A percentile compares a stretch with the other conserved stretches of the same genome.
Conservation (phyloP, 1,284 basidiomycete genomes). For the Abortiporus biennis region DNA sequence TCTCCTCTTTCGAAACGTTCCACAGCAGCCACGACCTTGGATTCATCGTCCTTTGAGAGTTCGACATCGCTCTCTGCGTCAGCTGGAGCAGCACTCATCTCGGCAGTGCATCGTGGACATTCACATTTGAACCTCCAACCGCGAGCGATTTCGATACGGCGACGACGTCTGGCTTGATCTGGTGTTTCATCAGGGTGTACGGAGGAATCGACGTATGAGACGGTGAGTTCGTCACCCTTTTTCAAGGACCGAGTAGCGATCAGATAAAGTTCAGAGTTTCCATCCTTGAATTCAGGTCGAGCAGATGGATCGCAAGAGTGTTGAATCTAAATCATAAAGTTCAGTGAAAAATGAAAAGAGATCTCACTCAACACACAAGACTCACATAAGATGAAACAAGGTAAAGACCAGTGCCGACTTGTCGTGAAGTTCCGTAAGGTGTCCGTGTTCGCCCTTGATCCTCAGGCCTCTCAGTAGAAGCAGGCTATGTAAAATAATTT, state of each 20-base stretch:
- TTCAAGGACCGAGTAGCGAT: slow-evolving; percentile 59
- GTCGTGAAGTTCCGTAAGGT: slow-evolving; percentile 63
- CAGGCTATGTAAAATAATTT: slow-evolving; percentile 34
- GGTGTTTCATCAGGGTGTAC: slow-evolving; percentile 46
- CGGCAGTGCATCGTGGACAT: slow-evolving; percentile 57
- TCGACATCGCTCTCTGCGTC: slow-evolving; percentile 26
- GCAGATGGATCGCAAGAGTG: slow-evolving; percentile 71
- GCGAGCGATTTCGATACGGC: slow-evolving; percentile 66
- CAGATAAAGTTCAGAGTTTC: slow-evolving; percentile 61
- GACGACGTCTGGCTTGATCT: slow-evolving; percentile 50
- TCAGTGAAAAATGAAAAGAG: background rate
- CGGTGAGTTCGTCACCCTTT: slow-evolving; percentile 66
- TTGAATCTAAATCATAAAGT: slow-evolving; percentile 31
- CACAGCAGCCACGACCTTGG: slow-evolving; percentile 38
- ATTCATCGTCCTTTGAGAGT: slow-evolving; percentile 42
- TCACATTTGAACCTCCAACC: slow-evolving; percentile 76
- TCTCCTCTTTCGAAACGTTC: slow-evolving; percentile 28
- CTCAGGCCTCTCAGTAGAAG: slow-evolving; percentile 47
- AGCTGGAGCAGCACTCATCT: slow-evolving; percentile 29
- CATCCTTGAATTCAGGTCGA: slow-evolving; percentile 52
- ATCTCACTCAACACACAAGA: slow-evolving; percentile 5
- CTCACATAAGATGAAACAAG: slow-evolving; percentile 68
- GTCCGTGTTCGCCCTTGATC: slow-evolving; percentile 68
- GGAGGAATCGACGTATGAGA: slow-evolving; percentile 67
- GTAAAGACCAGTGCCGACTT: slow-evolving; percentile 70